Conservation (phyloP, 1,284 basidiomycete genomes). For the Ceratobasidium sp. region DNA sequence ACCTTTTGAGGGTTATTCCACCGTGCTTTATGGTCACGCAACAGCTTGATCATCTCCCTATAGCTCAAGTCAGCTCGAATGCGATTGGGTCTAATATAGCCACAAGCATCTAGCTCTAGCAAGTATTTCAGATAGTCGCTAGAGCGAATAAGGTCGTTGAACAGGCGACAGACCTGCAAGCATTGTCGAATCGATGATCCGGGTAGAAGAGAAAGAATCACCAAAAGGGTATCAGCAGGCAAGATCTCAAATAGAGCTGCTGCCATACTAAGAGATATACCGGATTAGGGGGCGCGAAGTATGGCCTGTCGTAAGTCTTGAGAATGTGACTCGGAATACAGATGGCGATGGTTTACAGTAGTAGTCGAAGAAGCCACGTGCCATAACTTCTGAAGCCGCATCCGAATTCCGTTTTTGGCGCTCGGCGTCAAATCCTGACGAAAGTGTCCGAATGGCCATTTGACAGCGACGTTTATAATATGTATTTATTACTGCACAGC, state of each 20-base stretch:
- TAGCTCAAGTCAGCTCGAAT: slow-evolving; percentile 18
- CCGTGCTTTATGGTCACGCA: neutral
- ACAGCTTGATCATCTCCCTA: neutral
- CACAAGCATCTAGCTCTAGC: slow-evolving; percentile 17
- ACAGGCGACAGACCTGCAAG: neutral
- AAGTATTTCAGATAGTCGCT: slow-evolving; percentile 8
- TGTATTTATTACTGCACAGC: no score
- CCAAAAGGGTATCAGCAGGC: neutral
- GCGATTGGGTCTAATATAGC: neutral
- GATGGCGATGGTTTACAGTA: no score
- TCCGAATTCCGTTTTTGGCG: no score
- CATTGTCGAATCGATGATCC: slow-evolving; percentile 1
- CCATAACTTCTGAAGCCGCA: no score
- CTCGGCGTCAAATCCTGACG: no score
- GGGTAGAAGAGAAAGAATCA: neutral
- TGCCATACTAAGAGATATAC: neutral
- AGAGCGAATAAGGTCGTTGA: neutral
- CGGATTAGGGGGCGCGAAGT: no score
- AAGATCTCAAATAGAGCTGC: neutral
- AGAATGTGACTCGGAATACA: no score
- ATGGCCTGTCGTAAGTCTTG: no score
- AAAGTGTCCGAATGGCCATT: no score
- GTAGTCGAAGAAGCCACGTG: no score
- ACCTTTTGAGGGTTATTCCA: neutral
- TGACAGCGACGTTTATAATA: no score